Base-by-base conservation (phyloP, 768 basidiomycete genomes). In the Boletus coccyginus region DNA sequence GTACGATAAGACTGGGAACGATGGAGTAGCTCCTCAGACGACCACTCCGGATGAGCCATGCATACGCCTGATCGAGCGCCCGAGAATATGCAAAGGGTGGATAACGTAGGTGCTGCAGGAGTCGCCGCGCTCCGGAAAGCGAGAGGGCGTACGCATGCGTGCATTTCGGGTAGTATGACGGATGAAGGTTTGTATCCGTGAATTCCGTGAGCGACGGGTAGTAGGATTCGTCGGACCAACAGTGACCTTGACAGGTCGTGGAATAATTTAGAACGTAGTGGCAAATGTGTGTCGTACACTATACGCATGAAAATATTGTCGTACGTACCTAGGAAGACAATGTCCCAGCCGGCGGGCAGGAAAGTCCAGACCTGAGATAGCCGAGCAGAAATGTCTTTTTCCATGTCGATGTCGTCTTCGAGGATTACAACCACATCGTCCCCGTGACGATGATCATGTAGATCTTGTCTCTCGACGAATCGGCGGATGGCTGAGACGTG, bases 401-500 rank as follows among this genome's bases (percentile, higher is more conserved):
- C 90, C 81, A 90, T 85, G 65, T 92, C 87, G 11, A 92, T 73
- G 59, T 92, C 90, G 64, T 91, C 90, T 69, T 91, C 90, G 8
- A 90, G 73, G n/a, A 91, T 76, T 10, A 90, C 54, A 0, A 77
- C 74, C 3, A 80, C 73, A 11, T 75, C 75, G 53, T 73, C 62
- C 5, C 46, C 49, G 16, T 44, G 65, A 44, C 31, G 47, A n/a
- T 9, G 40, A 11, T 24, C 55, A 12, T 21, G 24, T 36, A n/a
- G 56, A 46, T 53, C 65, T 50, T 55, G 74, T 73, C 43, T 70
- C 11, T 66, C 62, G 13, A 74, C 66, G 35, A 86, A 74, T 4
- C 57, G 70, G 21, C 74, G 78, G 32, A 90, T 78, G 36, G 78
- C 74, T 32, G 72, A 75, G 12, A 84, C 57, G 66, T 90, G 88